These are phyloP conservation scores for Flagelloscypha sp. DNA, from an alignment of 768 basidiomycete species.

Conservation along the genomic window DNA sequence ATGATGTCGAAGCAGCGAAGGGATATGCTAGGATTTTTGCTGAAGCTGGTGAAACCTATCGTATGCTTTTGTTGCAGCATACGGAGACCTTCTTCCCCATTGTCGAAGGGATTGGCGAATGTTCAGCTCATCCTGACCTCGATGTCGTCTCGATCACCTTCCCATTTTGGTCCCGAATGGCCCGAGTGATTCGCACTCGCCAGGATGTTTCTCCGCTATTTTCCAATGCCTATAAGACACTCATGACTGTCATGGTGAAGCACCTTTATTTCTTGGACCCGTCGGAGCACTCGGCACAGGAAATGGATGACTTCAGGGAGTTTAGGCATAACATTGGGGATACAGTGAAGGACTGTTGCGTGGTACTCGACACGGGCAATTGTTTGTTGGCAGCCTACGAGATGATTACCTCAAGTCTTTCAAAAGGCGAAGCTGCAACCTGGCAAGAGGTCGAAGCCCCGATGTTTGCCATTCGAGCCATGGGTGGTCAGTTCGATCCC, in stretches of 20 bases:
- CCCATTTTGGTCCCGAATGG: slow-evolving; percentile 96
- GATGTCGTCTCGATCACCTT: slow-evolving; percentile 98
- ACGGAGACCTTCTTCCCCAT: slow-evolving; percentile 90
- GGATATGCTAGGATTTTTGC: slow-evolving; percentile 88
- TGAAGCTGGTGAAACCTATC: slow-evolving; percentile 98
- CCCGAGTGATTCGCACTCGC: slow-evolving; percentile 79
- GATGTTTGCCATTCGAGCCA: slow-evolving; percentile 93
- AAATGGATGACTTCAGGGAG: slow-evolving; percentile 86
- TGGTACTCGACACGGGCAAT: slow-evolving; percentile 78
- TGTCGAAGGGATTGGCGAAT: slow-evolving; percentile 89
- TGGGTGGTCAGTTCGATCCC: slow-evolving; percentile 90
- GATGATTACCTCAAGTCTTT: slow-evolving; percentile 67
- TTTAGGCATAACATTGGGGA: slow-evolving; percentile 99
- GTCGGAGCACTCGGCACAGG: slow-evolving; percentile 60
- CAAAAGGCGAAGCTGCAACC: slow-evolving; percentile 48
- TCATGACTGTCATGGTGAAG: slow-evolving; percentile 79
- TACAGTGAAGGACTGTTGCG: slow-evolving; percentile 96
- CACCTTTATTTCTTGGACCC: slow-evolving; percentile 92
- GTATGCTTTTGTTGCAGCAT: slow-evolving; percentile 79
- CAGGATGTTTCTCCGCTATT: slow-evolving; percentile 68
- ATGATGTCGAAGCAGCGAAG: slow-evolving; percentile 82
- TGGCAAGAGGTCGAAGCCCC: slow-evolving; percentile 99
- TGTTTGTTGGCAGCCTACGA: slow-evolving; percentile 80
- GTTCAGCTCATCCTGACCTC: slow-evolving; percentile 86
- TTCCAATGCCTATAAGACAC: slow-evolving; percentile 70